Base-by-base conservation (phyloP, 1,284 basidiomycete species). In the Rhizopogon parksii region DNA sequence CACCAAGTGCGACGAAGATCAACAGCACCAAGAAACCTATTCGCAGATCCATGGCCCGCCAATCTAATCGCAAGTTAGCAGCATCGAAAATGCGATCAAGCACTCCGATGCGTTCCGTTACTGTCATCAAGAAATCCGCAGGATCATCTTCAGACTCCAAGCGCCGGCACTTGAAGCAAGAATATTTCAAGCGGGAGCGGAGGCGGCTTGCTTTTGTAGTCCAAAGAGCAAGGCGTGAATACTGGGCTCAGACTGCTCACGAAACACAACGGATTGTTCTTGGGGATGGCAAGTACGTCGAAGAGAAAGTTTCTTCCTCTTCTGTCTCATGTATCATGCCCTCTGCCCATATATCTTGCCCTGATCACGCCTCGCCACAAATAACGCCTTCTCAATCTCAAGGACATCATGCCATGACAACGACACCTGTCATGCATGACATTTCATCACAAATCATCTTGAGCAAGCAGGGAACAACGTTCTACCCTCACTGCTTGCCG, bases 201-300 rank as follows among this genome's bases (percentile, higher is more conserved):
- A 62, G 53, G 25, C 59, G 30, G 19, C 19, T 53, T 6, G 63
- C 56, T 2, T 63, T 65, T 30, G 54, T 56, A 37, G 53, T 54
- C 6, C 62, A 50, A 14, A 64, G 63, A 46, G 40, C 60, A 48
- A 67, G 50, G 39, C 64, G 60, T 37, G 53, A 54, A 0, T 47
- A 55, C 35, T 68, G 70, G 68, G 59, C 60, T 14, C 46, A 60
- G 38, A 70, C 67, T 2, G 73, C 75, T 24, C 57, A 53, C 39
- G 74, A 75, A 55, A 76, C 75, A 4, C 66, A 66, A 43, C 56
- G 55, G 42, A 70, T 76, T 46, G 68, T 74, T 47, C 60, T 72
- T 45, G 74, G 71, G 19, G 67, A 73, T 63, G 74, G 75, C 63
- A 69, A 71, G 67, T 76, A 76, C 64, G 61, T 68, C 49, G 68